Conservation (phyloP, 441 rosid species). For the Jatropha multifida region DNA sequence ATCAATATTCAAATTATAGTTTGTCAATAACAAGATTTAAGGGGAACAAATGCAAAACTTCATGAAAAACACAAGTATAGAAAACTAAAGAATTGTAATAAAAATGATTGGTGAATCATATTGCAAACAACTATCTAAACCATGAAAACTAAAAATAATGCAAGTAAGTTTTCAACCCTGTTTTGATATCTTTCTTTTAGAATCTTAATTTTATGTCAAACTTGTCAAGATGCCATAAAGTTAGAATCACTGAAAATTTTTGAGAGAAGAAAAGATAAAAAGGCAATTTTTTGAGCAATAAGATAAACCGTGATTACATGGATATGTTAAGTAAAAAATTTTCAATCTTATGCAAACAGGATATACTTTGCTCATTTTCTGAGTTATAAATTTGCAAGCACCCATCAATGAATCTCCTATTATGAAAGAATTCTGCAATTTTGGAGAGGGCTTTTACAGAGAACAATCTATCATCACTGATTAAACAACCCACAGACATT, state of each 20-base stretch:
- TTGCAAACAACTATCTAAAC: neutral
- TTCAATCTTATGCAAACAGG: conserved; percentile 16
- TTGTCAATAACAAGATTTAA: neutral
- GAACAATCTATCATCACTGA: neutral
- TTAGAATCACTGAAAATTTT: conserved; percentile 2
- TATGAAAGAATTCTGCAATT: neutral
- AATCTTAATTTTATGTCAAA: conserved; percentile 9
- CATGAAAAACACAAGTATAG: neutral
- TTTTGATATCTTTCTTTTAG: neutral
- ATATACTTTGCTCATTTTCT: neutral
- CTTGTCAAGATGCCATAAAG: neutral
- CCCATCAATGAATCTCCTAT: neutral
- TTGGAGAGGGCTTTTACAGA: neutral
- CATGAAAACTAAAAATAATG: neutral
- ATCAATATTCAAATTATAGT: conserved; percentile 11
- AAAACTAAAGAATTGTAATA: neutral
- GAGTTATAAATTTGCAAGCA: neutral
- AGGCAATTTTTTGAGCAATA: neutral
- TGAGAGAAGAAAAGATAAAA: neutral
- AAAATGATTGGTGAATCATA: neutral
- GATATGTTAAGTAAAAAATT: too few species aligned
- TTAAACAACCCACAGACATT: neutral
- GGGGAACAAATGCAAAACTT: neutral
- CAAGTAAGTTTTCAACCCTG: neutral
- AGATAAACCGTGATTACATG: neutral